Evolutionary conservation across 2,329 filamentous ascomycete genomes (phyloP), one percentile per base, ranked within the genome.

Genomic region (Ophiocordyceps sinensis): DNA sequence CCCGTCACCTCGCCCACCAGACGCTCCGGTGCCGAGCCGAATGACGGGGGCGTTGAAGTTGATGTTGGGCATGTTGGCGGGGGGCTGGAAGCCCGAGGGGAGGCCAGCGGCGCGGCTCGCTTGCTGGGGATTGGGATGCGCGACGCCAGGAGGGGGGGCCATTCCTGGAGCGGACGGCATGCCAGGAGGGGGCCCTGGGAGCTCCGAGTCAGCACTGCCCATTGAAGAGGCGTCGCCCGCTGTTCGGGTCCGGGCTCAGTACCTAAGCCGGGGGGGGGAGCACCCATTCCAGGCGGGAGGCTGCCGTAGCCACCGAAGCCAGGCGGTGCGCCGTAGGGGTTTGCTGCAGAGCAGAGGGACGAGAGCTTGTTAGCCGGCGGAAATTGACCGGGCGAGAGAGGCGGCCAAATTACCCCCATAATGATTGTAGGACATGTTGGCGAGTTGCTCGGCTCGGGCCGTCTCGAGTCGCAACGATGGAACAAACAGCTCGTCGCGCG

Each of bases 11-110:
- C 70, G 63, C 15, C 69, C 65, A 19, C 59, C 57, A 23, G 79
- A 68, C 54, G 85, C 85, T n/a, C 73, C 75, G 12, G 87, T 89
- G 35, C 89, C 91, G 37, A 98, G 74, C 42, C 91, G 84, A 56
- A 98, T 96, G 45, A 96, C 87, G 43, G 89, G 88, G 30, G 91
- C 91, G 55, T 85, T 94, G 68, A 96, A 94, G 67, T 98, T 95
- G 69, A 98, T 94, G 60, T 94, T 93, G 40, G 89, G 87, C 73
- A 95, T 85, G 57, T 91, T 94, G 39, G 84, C 70, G 10, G 89
- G 88, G 38, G 86, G 78, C 67, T 93, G 85, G 64, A 94, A 95
- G 61, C 79, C 85, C 44, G 79, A 68, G 46, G 85, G 86, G 48
- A 94, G 79, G 54, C 77, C 79, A 61, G 75, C 84, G 59, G 84